A percentile compares a stretch with the other conserved stretches of the same genome.
phyloP scores from a whole-genome alignment of 768 basidiomycete genomes.

The Tubosaeta sp. region DNA sequence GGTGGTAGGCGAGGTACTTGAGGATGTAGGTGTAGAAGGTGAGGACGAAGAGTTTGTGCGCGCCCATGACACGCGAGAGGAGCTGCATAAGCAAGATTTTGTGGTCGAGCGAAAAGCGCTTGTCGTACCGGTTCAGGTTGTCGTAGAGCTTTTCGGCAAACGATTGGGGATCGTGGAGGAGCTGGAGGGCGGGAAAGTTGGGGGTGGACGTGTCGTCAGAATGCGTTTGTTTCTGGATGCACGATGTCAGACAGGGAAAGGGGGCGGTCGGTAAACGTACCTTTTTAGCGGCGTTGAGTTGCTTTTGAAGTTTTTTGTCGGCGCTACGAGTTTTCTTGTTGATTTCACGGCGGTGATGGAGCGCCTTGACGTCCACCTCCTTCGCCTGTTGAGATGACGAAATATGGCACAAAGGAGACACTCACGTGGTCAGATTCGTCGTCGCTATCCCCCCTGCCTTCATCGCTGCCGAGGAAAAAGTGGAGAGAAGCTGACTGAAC shows the following conservation, averaged over 20 bases:
- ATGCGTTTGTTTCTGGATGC: constrained; percentile 35
- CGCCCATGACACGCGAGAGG: constrained; percentile 87
- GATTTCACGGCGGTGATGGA: constrained; percentile 85
- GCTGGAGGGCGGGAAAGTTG: constrained; percentile 90
- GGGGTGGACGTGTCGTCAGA: constrained; percentile 31
- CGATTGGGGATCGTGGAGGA: constrained; percentile 93
- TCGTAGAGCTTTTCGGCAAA: constrained; percentile 94
- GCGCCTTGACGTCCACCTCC: constrained; percentile 62
- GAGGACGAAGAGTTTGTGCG: constrained; percentile 89
- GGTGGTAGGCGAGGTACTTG: constrained; percentile 89
- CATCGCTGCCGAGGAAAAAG: constrained; percentile 92
- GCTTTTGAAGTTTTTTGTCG: constrained; percentile 75
- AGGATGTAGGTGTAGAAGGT: constrained; percentile 95
- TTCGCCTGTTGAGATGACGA: constrained; percentile 25
- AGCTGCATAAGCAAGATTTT: constrained; percentile 98
- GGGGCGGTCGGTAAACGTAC: constrained; percentile 32
- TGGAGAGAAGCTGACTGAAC: constrained; percentile 93
- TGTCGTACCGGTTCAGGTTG: constrained; percentile 78
- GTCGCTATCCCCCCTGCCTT: constrained; percentile 68
- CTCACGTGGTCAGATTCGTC: constrained; percentile 56
- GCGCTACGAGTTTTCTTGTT: constrained; percentile 89
- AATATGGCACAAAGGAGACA: not conserved
- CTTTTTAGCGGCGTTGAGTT: constrained; percentile 71
- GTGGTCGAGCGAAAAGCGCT: constrained; percentile 94
- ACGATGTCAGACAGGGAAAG: constrained; percentile 24